phyloP scores from a whole-genome alignment of 305 asterid species.

The Fraxinus nigra region DNA sequence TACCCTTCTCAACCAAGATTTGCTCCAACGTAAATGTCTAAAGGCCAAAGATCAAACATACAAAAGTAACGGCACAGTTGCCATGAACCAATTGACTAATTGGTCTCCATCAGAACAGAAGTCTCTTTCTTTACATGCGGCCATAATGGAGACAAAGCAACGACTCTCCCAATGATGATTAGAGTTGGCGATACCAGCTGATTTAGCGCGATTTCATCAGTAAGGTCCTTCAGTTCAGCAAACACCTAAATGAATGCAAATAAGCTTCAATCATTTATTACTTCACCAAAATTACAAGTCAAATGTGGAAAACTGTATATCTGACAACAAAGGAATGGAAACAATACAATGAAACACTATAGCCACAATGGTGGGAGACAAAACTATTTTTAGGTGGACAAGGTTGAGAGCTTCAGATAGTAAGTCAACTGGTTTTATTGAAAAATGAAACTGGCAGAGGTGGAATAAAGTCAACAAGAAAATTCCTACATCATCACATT shows the following conservation, averaged over 20 bases:
- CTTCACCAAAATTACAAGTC: neutral
- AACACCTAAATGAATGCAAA: conserved; percentile 49
- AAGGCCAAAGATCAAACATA: neutral
- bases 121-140: conserved; percentile 33
- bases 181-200: conserved; percentile 70
- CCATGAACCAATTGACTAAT: conserved; percentile 21
- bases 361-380: neutral
- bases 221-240: conserved; percentile 65
- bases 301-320: neutral
- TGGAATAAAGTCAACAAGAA: neutral
- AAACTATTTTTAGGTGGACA: neutral
- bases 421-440: neutral
- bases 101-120: conserved; percentile 40
- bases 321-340: neutral
- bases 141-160: conserved; percentile 79
- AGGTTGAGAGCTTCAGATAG: neutral
- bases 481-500: neutral
- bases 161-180: conserved; percentile 75
- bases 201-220: conserved; percentile 48
- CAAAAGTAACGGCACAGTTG: neutral
- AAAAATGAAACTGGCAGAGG: neutral
- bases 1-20: neutral
- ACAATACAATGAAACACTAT: neutral
- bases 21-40: neutral
- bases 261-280: conserved; percentile 1